A percentile compares a stretch with the other conserved stretches of the same genome.
Conservation (phyloP, 352 stramenopile species). For the Pythium folliculosum region DNA sequence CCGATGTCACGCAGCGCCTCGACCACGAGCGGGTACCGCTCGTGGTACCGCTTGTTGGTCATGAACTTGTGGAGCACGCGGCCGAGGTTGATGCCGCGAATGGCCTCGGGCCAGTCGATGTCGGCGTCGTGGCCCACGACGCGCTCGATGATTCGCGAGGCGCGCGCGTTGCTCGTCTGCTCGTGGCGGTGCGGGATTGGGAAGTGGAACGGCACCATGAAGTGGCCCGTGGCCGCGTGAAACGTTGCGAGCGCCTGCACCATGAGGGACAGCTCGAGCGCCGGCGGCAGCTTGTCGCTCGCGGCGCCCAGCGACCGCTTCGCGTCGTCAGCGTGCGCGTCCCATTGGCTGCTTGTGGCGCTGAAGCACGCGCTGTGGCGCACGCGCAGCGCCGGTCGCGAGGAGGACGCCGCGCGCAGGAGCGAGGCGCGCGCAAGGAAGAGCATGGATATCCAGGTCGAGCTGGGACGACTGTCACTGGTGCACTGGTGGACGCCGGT, state of each 20-base stretch:
- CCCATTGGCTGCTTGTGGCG: not conserved
- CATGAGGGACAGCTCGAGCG: conserved; percentile 17
- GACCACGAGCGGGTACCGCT: conserved; percentile 19
- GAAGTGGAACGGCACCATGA: conserved; percentile 32
- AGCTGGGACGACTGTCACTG: too few species aligned
- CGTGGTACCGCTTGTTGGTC: conserved; percentile 25
- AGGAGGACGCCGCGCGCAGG: not conserved
- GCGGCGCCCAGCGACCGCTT: not conserved
- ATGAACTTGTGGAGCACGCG: conserved; percentile 31
- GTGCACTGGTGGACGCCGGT: too few species aligned
- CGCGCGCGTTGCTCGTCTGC: not conserved
- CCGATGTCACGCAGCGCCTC: conserved; percentile 19
- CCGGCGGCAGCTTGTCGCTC: conserved; percentile 13
- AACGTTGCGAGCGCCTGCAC: conserved; percentile 19
- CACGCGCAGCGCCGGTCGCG: not conserved
- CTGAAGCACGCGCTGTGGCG: not conserved
- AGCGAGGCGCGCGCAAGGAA: not conserved
- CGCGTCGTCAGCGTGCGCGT: not conserved
- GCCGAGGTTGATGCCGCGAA: conserved; percentile 26
- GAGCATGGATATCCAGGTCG: too few species aligned
- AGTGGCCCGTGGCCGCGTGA: conserved; percentile 21
- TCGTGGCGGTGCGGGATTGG: conserved; percentile 14
- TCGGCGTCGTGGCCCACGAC: not conserved
- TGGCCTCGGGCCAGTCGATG: conserved; percentile 13
- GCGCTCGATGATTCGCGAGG: not conserved